A percentile compares a stretch with the other conserved stretches of the same genome.
phyloP scores from a whole-genome alignment of 257 asterid species.

The Sherardia arvensis region DNA sequence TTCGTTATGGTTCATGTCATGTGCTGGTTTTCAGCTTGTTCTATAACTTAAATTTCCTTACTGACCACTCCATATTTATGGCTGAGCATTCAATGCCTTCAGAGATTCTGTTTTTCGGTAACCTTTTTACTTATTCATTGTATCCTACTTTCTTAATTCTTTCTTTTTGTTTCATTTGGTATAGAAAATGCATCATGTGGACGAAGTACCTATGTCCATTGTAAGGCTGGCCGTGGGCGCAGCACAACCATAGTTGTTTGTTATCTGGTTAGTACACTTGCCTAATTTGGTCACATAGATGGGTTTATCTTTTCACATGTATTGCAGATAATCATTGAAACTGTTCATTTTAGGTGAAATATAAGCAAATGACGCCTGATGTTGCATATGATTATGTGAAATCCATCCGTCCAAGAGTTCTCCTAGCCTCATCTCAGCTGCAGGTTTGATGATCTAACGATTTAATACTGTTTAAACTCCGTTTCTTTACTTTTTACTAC shows the following conservation, averaged over 20 bases:
- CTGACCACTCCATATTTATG: neutral
- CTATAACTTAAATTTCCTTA: too few relatives aligned
- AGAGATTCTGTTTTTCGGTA: neutral
- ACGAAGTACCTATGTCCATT: conserved; percentile 35
- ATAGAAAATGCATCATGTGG: conserved; percentile 32
- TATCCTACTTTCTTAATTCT: neutral
- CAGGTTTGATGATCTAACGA: conserved; percentile 24
- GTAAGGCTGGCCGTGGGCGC: conserved; percentile 52
- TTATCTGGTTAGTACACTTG: conserved; percentile 32
- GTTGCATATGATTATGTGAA: conserved; percentile 54
- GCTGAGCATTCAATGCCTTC: too few relatives aligned
- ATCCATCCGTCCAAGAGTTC: conserved; percentile 58
- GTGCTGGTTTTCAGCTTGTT: neutral
- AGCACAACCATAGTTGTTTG: conserved; percentile 45
- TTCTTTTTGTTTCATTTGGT: neutral
- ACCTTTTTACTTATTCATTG: neutral
- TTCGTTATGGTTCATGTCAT: neutral
- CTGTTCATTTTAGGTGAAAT: conserved; percentile 29
- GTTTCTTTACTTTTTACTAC: neutral
- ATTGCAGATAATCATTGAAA: neutral
- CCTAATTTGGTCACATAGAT: conserved; percentile 8
- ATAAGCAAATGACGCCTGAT: conserved; percentile 56
- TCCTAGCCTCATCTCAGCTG: conserved; percentile 47
- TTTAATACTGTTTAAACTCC: neutral
- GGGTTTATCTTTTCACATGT: neutral